A percentile compares a stretch with the other conserved stretches of the same genome.
Evolutionary conservation across 805 yeast genomes (phyloP).

Genomic region (Pichia rugopelliculosa): DNA sequence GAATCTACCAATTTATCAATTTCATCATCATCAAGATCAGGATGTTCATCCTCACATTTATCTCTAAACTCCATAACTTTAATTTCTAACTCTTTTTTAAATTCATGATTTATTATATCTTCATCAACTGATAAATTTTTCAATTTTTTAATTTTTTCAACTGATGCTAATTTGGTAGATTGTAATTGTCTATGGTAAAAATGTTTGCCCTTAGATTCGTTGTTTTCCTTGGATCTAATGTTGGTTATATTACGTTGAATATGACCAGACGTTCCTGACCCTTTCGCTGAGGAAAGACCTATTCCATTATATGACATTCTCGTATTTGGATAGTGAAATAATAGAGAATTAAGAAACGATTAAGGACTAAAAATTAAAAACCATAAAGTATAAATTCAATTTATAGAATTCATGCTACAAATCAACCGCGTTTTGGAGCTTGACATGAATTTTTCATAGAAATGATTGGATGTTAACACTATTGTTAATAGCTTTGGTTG

Average conservation of each 20-base stretch:
- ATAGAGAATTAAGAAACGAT: too few relatives aligned
- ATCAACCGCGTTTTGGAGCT: too few relatives aligned
- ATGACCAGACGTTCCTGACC: constrained; percentile 58
- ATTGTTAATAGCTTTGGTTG: too few relatives aligned
- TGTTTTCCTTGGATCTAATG: constrained; percentile 17
- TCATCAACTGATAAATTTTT: constrained; percentile 14
- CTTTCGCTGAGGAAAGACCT: constrained; percentile 49
- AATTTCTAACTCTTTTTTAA: constrained; percentile 35
- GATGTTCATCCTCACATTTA: constrained; percentile 40
- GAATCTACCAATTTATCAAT: constrained; percentile 28
- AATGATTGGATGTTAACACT: too few relatives aligned
- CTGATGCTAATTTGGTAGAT: background rate
- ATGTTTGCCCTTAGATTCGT: constrained; percentile 29
- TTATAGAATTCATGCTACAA: too few relatives aligned
- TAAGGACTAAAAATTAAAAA: too few relatives aligned
- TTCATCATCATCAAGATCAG: constrained; percentile 29
- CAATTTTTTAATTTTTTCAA: constrained; percentile 10
- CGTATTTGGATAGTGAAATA: background rate
- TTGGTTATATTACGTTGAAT: constrained; percentile 40
- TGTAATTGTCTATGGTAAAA: constrained; percentile 31
- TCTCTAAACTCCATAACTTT: constrained; percentile 46
- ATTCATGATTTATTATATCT: constrained; percentile 31
- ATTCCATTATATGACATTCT: constrained; percentile 51
- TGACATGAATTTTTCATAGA: too few relatives aligned
- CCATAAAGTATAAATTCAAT: too few relatives aligned